These are phyloP conservation scores for Termitomyces sp. DNA, from an alignment of 768 basidiomycete genomes.

Conservation along the genomic window DNA sequence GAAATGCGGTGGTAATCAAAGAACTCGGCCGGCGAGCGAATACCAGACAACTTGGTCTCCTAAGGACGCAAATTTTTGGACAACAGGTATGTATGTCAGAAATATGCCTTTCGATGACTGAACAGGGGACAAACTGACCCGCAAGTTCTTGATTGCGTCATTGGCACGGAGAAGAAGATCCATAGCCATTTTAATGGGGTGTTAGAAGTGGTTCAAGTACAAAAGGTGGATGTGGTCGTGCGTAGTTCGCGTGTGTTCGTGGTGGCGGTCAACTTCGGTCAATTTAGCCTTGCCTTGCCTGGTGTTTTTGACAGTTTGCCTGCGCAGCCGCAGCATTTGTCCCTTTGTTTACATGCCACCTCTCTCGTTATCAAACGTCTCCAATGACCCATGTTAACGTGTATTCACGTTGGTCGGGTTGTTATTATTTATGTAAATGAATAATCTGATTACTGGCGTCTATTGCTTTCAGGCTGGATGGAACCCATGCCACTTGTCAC, in stretches of 20 bases:
- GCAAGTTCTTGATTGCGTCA: slow-evolving; percentile 66
- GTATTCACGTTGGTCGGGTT: no score
- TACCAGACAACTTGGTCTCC: slow-evolving; percentile 77
- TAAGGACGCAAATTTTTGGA: slow-evolving; percentile 23
- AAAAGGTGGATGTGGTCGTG: slow-evolving; percentile 9
- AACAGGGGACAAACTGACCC: slow-evolving; percentile 42
- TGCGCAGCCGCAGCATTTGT: slow-evolving; percentile 17
- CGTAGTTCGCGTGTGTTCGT: slow-evolving; percentile 5
- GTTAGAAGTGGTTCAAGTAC: slow-evolving; percentile 6
- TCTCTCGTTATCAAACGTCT: slow-evolving; percentile 9
- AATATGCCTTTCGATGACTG: background rate
- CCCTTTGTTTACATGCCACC: slow-evolving; percentile 18
- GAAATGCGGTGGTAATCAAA: slow-evolving; percentile 84
- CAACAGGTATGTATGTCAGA: background rate
- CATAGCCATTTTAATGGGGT: slow-evolving; percentile 39
- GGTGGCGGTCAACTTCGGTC: slow-evolving; percentile 1
- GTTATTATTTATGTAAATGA: no score
- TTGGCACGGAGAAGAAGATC: slow-evolving; percentile 61
- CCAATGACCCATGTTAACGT: no score
- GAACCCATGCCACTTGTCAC: no score
- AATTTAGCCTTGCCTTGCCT: no score
- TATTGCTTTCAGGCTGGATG: no score
- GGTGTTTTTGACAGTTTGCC: background rate
- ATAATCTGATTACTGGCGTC: no score
- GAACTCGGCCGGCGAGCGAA: slow-evolving; percentile 74